A percentile compares a stretch with the other conserved stretches of the same genome.
Conservation (phyloP, 495 filamentous ascomycete species). For the Emericellopsis terricola region DNA sequence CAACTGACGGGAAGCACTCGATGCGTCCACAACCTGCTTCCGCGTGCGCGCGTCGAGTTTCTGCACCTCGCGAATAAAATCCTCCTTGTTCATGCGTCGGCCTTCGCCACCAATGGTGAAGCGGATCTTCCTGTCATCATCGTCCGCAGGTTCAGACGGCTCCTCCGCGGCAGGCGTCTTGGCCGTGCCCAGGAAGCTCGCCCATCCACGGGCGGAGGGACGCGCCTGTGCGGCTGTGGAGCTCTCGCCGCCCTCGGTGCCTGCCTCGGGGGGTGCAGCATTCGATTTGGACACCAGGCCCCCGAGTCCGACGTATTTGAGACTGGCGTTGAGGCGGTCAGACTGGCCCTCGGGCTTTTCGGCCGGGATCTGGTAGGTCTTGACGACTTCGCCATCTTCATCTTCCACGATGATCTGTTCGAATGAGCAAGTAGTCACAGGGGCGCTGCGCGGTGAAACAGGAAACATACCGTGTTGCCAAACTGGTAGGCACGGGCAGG, state of each 20-base stretch:
- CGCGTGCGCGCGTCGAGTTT: conserved; percentile 62
- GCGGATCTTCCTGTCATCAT: conserved; percentile 64
- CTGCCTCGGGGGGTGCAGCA: background rate
- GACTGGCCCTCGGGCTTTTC: conserved; percentile 13
- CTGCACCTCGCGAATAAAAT: conserved; percentile 76
- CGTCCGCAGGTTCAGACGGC: conserved; percentile 30
- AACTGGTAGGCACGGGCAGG: conserved; percentile 88
- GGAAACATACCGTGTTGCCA: conserved; percentile 50
- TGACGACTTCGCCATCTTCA: conserved; percentile 91
- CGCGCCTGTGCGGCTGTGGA: conserved; percentile 7
- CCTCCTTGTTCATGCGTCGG: conserved; percentile 66
- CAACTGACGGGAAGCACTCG: conserved; percentile 37
- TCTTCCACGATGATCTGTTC: conserved; percentile 85
- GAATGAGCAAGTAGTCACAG: conserved; percentile 6
- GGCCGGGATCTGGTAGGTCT: conserved; percentile 77
- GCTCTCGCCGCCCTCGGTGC: conserved; percentile 7
- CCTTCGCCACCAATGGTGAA: conserved; percentile 69
- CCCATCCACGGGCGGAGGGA: conserved; percentile 4
- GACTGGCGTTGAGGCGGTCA: conserved; percentile 22
- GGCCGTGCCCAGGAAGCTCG: conserved; percentile 28
- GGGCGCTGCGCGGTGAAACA: background rate
- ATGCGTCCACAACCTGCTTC: conserved; percentile 49
- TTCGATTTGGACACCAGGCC: conserved; percentile 17
- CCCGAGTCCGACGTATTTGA: conserved; percentile 29
- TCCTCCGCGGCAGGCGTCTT: conserved; percentile 14